Percentiles rank a stretch among this genome's conserved stretches.
Evolutionary conservation across 257 asterid genomes (phyloP).

Genomic region (Nicotiana tabacum): DNA sequence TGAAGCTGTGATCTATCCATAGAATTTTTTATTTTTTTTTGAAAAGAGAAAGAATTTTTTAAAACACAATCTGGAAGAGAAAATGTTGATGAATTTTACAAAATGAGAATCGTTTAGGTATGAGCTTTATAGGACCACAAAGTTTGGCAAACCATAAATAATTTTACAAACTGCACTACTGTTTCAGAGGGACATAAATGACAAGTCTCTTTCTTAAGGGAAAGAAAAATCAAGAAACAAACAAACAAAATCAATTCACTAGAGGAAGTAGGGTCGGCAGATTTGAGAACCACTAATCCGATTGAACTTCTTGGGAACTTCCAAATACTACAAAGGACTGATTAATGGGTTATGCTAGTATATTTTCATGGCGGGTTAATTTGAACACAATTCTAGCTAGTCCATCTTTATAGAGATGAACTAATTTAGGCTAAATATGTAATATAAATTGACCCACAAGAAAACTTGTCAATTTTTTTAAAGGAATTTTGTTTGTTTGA

Average conservation of each 20-base stretch:
- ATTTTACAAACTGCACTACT: background rate
- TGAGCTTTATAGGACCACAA: background rate
- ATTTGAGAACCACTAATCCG: background rate
- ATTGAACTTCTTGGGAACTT: background rate
- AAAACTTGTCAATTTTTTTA: too few relatives aligned
- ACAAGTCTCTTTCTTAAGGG: background rate
- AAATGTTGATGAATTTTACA: background rate
- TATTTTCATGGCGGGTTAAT: too few relatives aligned
- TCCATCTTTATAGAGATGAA: too few relatives aligned
- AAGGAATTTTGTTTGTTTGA: too few relatives aligned
- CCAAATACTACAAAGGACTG: background rate
- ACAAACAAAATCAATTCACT: background rate
- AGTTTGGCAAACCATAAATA: background rate
- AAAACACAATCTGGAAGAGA: background rate
- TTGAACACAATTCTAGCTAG: too few relatives aligned
- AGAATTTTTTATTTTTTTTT: too few relatives aligned
- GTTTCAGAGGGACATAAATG: background rate
- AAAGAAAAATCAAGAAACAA: background rate
- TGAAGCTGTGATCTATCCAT: conserved; percentile 19
- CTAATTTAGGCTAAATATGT: too few relatives aligned
- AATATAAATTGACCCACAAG: too few relatives aligned
- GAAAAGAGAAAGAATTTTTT: background rate
- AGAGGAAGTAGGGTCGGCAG: background rate
- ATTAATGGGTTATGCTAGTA: too few relatives aligned
- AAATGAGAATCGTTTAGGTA: background rate